These are phyloP conservation scores for Dittrichia graveolens DNA, from an alignment of 129 eudicot species.

Conservation along the genomic window DNA sequence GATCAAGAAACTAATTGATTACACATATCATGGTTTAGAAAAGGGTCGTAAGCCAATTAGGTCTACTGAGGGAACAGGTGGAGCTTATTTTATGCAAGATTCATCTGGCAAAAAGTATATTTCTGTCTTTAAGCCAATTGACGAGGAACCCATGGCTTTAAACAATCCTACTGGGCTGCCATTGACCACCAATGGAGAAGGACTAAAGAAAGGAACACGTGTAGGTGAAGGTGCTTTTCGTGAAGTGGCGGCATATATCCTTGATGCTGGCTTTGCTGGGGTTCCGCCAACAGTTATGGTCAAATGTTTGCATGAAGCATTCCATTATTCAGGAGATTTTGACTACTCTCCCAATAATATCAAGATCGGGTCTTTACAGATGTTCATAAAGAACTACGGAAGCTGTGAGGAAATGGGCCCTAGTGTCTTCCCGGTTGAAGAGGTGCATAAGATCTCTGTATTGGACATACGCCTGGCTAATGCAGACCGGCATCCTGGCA, in stretches of 20 bases:
- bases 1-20: conserved; percentile 45
- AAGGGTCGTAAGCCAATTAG: conserved; percentile 55
- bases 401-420: conserved; percentile 85
- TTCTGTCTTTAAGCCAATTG: conserved; percentile 70
- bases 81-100: conserved; percentile 76
- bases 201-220: conserved; percentile 69
- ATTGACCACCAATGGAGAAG: conserved; percentile 60
- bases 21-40: conserved; percentile 49
- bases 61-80: conserved; percentile 75
- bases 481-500: conserved; percentile 79
- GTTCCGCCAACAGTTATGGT: conserved; percentile 80
- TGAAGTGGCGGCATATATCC: conserved; percentile 75
- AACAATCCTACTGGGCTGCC: conserved; percentile 72
- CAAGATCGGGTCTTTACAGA: conserved; percentile 70
- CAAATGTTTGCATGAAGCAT: conserved; percentile 53
- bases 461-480: conserved; percentile 77
- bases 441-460: conserved; percentile 71
- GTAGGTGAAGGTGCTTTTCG: conserved; percentile 78
- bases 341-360: too few species aligned
- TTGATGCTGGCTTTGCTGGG: conserved; percentile 79
- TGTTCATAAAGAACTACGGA: conserved; percentile 65
- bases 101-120: conserved; percentile 49
- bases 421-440: conserved; percentile 59
- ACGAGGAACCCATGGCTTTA: conserved; percentile 84
- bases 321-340: conserved; percentile 42